Percentiles rank a stretch among this genome's conserved stretches.
These are phyloP conservation scores for Rubroshorea leprosula DNA, from an alignment of 345 rosid species.

Conservation along the genomic window DNA sequence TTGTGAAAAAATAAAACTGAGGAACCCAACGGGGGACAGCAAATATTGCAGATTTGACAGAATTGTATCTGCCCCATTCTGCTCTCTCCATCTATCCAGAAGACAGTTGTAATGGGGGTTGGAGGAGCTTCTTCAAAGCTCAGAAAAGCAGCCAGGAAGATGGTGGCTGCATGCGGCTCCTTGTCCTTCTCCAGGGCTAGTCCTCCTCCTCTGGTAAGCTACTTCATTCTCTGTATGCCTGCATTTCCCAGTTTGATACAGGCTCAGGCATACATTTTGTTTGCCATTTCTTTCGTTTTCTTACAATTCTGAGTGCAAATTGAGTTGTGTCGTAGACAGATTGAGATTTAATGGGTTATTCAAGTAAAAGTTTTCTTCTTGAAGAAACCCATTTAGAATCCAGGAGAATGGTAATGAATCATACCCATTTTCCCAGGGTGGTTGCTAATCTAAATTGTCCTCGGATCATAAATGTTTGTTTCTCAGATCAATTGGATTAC, in stretches of 20 bases:
- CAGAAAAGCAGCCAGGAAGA: conserved; percentile 53
- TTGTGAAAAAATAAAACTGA: neutral
- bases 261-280: neutral
- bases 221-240: neutral
- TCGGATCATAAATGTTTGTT: too few species aligned
- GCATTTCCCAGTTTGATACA: neutral
- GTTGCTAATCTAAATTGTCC: too few species aligned
- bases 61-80: conserved; percentile 17
- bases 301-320: too few species aligned
- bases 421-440: too few species aligned
- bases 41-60: conserved; percentile 21
- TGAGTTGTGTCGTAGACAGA: neutral
- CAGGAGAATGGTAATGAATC: neutral
- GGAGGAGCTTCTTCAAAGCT: conserved; percentile 46
- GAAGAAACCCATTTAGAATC: neutral
- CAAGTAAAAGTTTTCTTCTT: neutral
- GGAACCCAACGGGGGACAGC: neutral
- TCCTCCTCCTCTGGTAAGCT: conserved; percentile 34
- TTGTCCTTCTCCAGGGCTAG: conserved; percentile 52
- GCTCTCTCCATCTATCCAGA: conserved; percentile 5
- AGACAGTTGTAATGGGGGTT: conserved; percentile 36
- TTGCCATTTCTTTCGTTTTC: neutral
- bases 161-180: conserved; percentile 69
- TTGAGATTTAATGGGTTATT: neutral
- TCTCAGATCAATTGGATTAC: too few species aligned